phyloP scores from a whole-genome alignment of 257 asterid genomes.

The Solanum tarapatanum region DNA sequence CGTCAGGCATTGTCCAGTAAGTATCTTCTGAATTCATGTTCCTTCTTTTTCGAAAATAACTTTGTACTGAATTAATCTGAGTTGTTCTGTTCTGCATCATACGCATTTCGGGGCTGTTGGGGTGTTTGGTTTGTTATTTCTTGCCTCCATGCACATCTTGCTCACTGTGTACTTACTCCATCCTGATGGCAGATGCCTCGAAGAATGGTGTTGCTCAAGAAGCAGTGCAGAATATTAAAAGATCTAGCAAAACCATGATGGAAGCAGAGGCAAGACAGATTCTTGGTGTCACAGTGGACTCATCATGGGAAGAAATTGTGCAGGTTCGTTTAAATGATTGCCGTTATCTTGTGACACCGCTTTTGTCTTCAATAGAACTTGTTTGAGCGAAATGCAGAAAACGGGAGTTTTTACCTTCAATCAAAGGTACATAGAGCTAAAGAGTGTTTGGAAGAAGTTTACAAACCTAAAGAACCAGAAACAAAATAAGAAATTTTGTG shows the following conservation, averaged over 20 bases:
- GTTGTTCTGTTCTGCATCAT: background rate
- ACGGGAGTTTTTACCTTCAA: conserved; percentile 37
- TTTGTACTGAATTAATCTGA: background rate
- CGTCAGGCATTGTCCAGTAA: conserved; percentile 63
- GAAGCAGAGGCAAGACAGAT: conserved; percentile 77
- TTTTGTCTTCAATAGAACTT: conserved; percentile 8
- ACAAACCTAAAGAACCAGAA: conserved; percentile 6
- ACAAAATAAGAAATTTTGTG: background rate
- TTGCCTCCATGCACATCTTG: background rate
- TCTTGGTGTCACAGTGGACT: conserved; percentile 51
- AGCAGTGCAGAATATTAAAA: conserved; percentile 6
- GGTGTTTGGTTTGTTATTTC: background rate
- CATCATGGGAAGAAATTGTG: conserved; percentile 61
- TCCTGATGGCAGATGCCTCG: conserved; percentile 44
- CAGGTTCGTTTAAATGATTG: conserved; percentile 22
- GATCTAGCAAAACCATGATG: conserved; percentile 18
- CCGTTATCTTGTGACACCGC: background rate
- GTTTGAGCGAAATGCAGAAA: conserved; percentile 52
- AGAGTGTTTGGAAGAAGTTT: background rate
- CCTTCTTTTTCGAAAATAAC: background rate
- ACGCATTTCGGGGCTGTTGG: no score
- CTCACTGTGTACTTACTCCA: background rate
- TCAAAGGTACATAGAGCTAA: conserved; percentile 33
- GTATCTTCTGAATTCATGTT: conserved; percentile 4
- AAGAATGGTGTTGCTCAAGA: conserved; percentile 72